Conservation (phyloP, 164 flowering plant species). For the Stephania yunnanensis region DNA sequence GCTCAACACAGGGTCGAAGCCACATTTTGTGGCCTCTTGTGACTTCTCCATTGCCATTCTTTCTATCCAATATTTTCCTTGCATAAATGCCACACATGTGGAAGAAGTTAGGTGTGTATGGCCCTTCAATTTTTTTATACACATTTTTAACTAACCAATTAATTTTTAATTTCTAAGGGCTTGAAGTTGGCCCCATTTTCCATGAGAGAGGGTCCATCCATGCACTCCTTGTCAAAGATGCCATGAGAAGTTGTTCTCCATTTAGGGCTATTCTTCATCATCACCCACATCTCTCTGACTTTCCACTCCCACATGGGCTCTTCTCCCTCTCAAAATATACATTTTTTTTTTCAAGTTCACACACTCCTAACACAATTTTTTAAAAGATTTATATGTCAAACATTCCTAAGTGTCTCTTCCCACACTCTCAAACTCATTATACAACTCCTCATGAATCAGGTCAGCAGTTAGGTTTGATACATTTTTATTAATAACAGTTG, state of each 20-base stretch:
- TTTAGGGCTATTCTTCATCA: neutral
- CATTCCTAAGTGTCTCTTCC: neutral
- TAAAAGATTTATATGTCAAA: neutral
- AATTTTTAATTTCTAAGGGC: neutral
- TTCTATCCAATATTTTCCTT: neutral
- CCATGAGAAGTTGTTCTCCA: neutral
- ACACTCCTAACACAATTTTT: neutral
- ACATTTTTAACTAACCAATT: no score
- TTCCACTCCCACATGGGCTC: constrained; percentile 1
- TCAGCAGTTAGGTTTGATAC: neutral
- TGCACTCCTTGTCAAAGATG: constrained; percentile 4
- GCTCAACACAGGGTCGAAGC: no score
- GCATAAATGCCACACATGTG: neutral
- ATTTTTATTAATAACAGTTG: neutral
- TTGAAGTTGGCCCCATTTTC: neutral
- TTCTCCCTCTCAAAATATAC: neutral
- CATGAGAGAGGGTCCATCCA: neutral
- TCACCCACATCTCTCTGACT: neutral
- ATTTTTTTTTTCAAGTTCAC: neutral
- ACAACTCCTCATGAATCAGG: neutral
- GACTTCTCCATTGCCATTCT: no score
- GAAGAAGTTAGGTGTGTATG: neutral
- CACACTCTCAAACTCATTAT: neutral
- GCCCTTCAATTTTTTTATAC: neutral
- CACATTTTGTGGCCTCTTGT: no score